phyloP scores from a whole-genome alignment of 345 rosid genomes.

The Gossypium sturtianum region DNA sequence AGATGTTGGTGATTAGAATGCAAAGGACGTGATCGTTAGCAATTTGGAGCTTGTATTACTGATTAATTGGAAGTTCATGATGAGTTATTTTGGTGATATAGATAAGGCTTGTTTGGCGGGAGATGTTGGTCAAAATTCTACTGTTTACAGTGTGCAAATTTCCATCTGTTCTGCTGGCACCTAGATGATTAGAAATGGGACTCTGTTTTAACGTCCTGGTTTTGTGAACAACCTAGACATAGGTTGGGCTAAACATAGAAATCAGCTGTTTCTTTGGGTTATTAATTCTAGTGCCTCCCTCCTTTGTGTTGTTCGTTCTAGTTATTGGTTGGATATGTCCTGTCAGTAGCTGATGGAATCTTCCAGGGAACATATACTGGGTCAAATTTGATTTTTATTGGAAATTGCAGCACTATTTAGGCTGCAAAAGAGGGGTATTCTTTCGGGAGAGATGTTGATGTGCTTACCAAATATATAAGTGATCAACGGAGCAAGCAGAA shows the following conservation, averaged over 20 bases:
- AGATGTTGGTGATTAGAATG: neutral
- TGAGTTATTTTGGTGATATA: neutral
- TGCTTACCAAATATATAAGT: slow-evolving; percentile 7
- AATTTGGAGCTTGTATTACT: slow-evolving; percentile 4
- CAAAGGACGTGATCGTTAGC: neutral
- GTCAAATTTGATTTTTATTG: slow-evolving; percentile 13
- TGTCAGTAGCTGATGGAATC: slow-evolving; percentile 16
- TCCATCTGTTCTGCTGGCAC: neutral
- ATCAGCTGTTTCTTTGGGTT: slow-evolving; percentile 10
- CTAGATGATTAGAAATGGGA: slow-evolving; percentile 7
- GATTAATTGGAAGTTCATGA: neutral
- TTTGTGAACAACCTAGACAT: slow-evolving; percentile 19
- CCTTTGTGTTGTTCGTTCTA: slow-evolving; percentile 10
- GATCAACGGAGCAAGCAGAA: neutral
- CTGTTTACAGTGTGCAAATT: neutral
- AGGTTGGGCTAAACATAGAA: slow-evolving; percentile 11
- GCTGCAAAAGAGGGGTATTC: slow-evolving; percentile 14
- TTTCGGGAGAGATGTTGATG: slow-evolving; percentile 14
- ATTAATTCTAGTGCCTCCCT: slow-evolving; percentile 14
- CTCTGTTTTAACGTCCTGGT: neutral
- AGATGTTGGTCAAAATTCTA: neutral
- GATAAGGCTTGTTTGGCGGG: neutral
- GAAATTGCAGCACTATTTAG: slow-evolving; percentile 1
- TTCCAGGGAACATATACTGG: slow-evolving; percentile 1
- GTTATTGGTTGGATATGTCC: slow-evolving; percentile 7